Base-by-base conservation (phyloP, 164 flowering plant species). In the Piper betle region DNA sequence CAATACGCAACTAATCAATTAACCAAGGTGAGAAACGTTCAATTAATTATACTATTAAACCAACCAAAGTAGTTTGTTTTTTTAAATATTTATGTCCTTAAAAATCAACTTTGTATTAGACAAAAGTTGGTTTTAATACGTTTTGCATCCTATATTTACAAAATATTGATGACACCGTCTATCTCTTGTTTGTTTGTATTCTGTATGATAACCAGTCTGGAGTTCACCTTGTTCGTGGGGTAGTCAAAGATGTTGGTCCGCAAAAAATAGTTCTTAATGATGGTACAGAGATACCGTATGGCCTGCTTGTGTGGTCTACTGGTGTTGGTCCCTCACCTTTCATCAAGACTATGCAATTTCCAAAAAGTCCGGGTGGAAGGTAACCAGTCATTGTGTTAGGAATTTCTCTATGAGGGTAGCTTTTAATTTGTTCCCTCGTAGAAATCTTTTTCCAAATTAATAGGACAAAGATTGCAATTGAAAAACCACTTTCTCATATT, bases 241-340 rank as follows among this genome's bases (percentile, higher is more conserved):
- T 81, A 65, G 99, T 94, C 61, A 86, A 88, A 71, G 93, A 86
- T 69, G 99, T 94, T 53, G 77, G 84, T 62, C 72, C 84, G 68
- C 63, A 83, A 58, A 88, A n/a, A 72, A 75, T 94, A 55, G 71
- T 88, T 60, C 96, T 94, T 53, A 80, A 69, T 71, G 95, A 94
- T 77, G 99, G 88, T 48, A 75, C 96, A 10, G 91, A 84, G 74
- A 96, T 94, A 64, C 99, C 97, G 12, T 91, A 91, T 70, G 99
- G 99, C 53, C 67, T 94, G 55, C 65, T 94, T 59, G 96, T 94
- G 13, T 94, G 99, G 99, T 94, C 99, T 58, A 94, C 99, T 15
- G 99, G 99, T 64, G 99, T 94, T 69, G 99, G 99, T 52, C 93
- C 99, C 25, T 91, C 97, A 6, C 62, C 87, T 64, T 82, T 94